Percentiles rank a stretch among this genome's conserved stretches.
Conservation (phyloP, 2,329 filamentous ascomycete species). For the Phialophora expanda region DNA sequence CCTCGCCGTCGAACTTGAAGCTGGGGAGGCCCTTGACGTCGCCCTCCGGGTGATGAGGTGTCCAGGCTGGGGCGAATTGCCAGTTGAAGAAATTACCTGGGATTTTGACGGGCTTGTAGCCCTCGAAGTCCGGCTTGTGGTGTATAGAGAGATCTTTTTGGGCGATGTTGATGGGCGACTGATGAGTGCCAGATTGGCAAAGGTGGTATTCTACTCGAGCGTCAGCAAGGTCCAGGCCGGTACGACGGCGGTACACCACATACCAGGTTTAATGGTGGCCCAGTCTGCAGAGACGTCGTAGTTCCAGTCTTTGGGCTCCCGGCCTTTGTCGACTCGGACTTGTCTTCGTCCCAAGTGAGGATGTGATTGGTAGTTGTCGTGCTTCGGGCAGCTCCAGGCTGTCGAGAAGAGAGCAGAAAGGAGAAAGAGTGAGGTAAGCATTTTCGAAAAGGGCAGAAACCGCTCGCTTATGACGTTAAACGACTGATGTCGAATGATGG, state of each 20-base stretch:
- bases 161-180: conserved; percentile 57
- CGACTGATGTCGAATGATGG: conserved; percentile 2
- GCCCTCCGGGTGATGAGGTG: conserved; percentile 45
- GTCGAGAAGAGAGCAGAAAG: conserved; percentile 29
- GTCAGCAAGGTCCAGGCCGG: conserved; percentile 10
- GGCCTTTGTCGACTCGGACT: conserved; percentile 29
- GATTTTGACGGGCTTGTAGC: conserved; percentile 45
- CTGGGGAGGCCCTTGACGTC: conserved; percentile 49
- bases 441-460: conserved; percentile 4
- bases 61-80: conserved; percentile 57
- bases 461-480: conserved; percentile 5
- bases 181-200: conserved; percentile 58
- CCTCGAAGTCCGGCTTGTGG: conserved; percentile 50
- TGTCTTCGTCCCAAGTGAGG: conserved; percentile 33
- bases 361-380: conserved; percentile 34
- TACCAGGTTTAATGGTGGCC: conserved; percentile 34
- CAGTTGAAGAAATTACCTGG: conserved; percentile 55
- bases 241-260: background rate
- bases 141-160: conserved; percentile 49
- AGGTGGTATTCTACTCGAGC: conserved; percentile 45
- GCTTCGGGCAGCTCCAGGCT: conserved; percentile 33
- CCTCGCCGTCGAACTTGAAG: conserved; percentile 55
- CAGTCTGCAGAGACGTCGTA: conserved; percentile 32
- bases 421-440: conserved; percentile 23
- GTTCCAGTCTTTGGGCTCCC: conserved; percentile 33